phyloP scores from a whole-genome alignment of 2,329 filamentous ascomycete genomes.

The Davidsoniella australis region DNA sequence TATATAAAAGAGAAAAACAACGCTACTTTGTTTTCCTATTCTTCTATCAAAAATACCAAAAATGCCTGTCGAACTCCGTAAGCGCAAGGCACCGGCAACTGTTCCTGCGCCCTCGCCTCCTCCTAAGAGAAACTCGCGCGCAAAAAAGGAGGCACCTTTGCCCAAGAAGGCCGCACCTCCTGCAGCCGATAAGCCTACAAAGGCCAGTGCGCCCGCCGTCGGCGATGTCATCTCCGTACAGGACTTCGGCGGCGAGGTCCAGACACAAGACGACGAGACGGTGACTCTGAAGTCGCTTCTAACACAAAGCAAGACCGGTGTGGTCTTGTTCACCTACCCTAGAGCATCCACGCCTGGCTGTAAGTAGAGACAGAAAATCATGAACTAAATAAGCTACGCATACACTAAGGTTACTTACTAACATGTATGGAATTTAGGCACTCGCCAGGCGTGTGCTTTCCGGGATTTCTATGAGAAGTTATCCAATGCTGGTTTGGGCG shows the following conservation, averaged over 20 bases:
- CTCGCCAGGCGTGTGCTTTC: slow-evolving; percentile 83
- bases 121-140: slow-evolving; percentile 18
- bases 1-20: no score
- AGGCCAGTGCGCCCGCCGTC: slow-evolving; percentile 20
- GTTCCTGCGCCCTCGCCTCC: slow-evolving; percentile 28
- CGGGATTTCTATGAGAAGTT: slow-evolving; percentile 67
- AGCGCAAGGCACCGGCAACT: slow-evolving; percentile 40
- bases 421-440: slow-evolving; percentile 41
- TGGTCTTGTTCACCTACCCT: slow-evolving; percentile 90
- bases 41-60: slow-evolving; percentile 12
- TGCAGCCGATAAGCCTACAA: background rate
- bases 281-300: slow-evolving; percentile 67
- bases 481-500: slow-evolving; percentile 60
- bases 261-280: slow-evolving; percentile 70
- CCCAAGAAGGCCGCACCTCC: background rate
- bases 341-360: slow-evolving; percentile 89
- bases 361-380: slow-evolving; percentile 31
- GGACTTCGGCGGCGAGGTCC: slow-evolving; percentile 52
- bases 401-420: background rate
- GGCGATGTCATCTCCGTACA: slow-evolving; percentile 40
- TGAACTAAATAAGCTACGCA: background rate
- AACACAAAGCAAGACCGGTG: slow-evolving; percentile 65
- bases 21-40: background rate
- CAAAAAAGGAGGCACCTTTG: slow-evolving; percentile 20
- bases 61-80: slow-evolving; percentile 43